A percentile compares a stretch with the other conserved stretches of the same genome.
Conservation (phyloP, 2,329 filamentous ascomycete species). For the Diplodia corticola region DNA sequence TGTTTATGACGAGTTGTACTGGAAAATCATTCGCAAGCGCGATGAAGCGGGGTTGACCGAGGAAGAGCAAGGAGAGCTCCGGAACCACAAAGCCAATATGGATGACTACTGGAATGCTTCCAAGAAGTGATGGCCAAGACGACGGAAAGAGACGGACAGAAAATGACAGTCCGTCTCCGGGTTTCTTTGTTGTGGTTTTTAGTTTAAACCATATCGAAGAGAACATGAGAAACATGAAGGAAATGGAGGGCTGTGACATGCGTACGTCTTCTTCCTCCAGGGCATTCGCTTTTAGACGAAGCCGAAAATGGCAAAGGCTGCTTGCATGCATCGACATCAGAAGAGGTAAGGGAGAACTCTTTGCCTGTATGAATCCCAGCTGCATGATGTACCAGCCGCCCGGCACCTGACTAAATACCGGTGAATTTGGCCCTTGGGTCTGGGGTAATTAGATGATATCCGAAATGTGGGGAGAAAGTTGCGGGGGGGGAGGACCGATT, state of each 20-base stretch:
- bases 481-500: background rate
- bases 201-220: too few species aligned
- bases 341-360: background rate
- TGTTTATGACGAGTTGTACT: too few species aligned
- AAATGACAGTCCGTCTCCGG: too few species aligned
- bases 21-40: too few species aligned
- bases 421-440: background rate
- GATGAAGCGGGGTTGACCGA: too few species aligned
- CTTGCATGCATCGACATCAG: background rate
- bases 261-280: background rate
- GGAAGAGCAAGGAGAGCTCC: too few species aligned
- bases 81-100: too few species aligned
- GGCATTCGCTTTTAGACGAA: background rate
- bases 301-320: background rate
- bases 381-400: background rate
- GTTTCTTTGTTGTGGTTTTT: too few species aligned
- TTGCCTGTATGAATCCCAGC: background rate
- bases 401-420: background rate
- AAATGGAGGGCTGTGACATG: background rate
- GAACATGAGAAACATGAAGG: too few species aligned
- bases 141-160: too few species aligned
- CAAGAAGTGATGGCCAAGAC: too few species aligned
- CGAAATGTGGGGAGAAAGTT: background rate
- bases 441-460: background rate
- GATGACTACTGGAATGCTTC: too few species aligned